Evolutionary conservation across 129 eudicot genomes (phyloP), one percentile per base, ranked within the genome.

Genomic region (Pseudognaphalium luteoalbum): DNA sequence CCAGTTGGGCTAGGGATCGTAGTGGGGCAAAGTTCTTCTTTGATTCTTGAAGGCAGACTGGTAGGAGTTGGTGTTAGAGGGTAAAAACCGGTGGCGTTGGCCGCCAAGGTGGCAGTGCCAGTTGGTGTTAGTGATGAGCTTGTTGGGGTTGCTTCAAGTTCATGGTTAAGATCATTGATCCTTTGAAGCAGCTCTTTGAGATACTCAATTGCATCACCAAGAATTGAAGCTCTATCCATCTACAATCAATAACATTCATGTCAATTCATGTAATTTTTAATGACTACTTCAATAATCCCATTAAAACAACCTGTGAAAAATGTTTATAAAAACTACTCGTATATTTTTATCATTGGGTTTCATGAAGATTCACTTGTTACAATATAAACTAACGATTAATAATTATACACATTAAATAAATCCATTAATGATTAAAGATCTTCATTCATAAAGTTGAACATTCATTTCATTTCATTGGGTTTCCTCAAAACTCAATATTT

Each of bases 211-310:
- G 99, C 99, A 81, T 95, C 99, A 39, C 97, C 99, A 7, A 91
- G 92, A 52, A 95, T 95, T 33, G 99, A 91, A 71, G 99, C 99
- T 66, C 99, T 85, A 58, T 95, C 99, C 97, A 95, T 91, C 99
- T 94, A 82, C n/a, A 19, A 56, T 62, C n/a, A 76, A 29, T 1
- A 66, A 61, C 69, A 80, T 80, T 61, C 33, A 78, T 61, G 37
- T 41, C 47, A 1, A 3, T n/a, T 50, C 34, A 62, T 71, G 73
- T 15, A 35, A 42, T 59, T n/a, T n/a, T 41, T 29, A 63, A 30
- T 66, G 39, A 34, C n/a, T 10, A 66, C 66, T 21, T 66, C 12
- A 66, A 65, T 66, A 65, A 16, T 52, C 21, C 3, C 61, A 56
- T 44, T 1, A 68, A 22, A 19, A 25, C 28, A 57, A 39, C 16